phyloP scores from a whole-genome alignment of 768 basidiomycete species.

The Serendipita sp. region DNA sequence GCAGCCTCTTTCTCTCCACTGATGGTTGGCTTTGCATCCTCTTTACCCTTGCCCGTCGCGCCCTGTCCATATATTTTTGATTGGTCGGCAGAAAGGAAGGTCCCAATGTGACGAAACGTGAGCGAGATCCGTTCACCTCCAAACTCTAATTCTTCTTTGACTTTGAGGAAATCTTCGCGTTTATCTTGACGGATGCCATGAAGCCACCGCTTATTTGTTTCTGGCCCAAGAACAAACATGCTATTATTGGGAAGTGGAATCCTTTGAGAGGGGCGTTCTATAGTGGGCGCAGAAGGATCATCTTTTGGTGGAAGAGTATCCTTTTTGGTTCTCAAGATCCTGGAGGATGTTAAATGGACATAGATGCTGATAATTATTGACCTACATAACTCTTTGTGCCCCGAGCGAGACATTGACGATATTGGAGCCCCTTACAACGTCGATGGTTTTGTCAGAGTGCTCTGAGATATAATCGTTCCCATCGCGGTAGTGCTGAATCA shows the following conservation, averaged over 20 bases:
- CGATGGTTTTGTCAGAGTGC: constrained; percentile 76
- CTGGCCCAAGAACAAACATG: constrained; percentile 62
- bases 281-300: not conserved
- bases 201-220: constrained; percentile 58
- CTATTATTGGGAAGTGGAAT: constrained; percentile 67
- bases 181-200: constrained; percentile 68
- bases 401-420: constrained; percentile 74
- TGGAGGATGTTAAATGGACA: constrained; percentile 30
- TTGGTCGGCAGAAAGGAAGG: constrained; percentile 40
- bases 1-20: constrained; percentile 32
- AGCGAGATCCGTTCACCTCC: constrained; percentile 59
- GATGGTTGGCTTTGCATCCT: constrained; percentile 37
- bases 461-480: constrained; percentile 75
- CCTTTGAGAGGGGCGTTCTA: constrained; percentile 29
- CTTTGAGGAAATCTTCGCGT: constrained; percentile 37
- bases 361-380: not conserved
- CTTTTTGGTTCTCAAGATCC: constrained; percentile 46
- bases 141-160: constrained; percentile 34
- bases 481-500: constrained; percentile 65
- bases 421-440: constrained; percentile 52
- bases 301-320: constrained; percentile 18
- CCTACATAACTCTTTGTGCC: constrained; percentile 29
- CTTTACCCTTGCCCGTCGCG: constrained; percentile 42
- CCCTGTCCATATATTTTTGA: constrained; percentile 57
- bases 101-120: constrained; percentile 65